Conservation (phyloP, 2,329 filamentous ascomycete genomes). For the Akanthomyces uredinophilus region DNA sequence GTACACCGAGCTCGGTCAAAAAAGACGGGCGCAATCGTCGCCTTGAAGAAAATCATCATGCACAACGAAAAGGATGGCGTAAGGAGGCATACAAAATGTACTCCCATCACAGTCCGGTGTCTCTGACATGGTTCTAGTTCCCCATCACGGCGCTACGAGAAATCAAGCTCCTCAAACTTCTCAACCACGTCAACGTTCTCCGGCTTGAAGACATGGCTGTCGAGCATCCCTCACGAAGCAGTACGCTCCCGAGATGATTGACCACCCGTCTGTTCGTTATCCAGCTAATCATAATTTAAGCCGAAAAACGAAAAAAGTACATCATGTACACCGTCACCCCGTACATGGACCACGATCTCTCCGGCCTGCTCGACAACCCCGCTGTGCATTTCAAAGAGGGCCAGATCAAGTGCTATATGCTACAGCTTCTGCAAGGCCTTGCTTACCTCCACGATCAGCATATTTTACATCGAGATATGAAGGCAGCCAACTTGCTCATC, state of each 20-base stretch:
- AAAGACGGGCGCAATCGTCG: conserved; percentile 69
- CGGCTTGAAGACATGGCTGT: conserved; percentile 94
- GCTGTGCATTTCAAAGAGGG: conserved; percentile 79
- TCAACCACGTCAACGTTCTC: conserved; percentile 87
- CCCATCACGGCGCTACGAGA: conserved; percentile 97
- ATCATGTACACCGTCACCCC: conserved; percentile 99
- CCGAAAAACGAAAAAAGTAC: conserved; percentile 72
- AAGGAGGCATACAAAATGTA: conserved; percentile 28
- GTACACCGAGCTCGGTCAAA: conserved; percentile 84
- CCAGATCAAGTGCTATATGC: conserved; percentile 97
- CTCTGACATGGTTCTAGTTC: conserved; percentile 50
- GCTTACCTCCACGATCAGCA: conserved; percentile 83
- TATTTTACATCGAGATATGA: conserved; percentile 97
- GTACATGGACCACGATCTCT: conserved; percentile 99
- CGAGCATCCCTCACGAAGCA: conserved; percentile 62
- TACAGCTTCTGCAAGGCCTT: conserved; percentile 85
- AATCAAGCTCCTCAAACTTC: conserved; percentile 92
- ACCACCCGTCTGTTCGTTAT: neutral
- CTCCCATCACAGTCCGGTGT: conserved; percentile 14
- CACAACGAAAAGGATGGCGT: conserved; percentile 98
- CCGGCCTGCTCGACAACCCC: conserved; percentile 91
- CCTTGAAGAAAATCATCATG: conserved; percentile 98
- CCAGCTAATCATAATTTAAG: conserved; percentile 31
- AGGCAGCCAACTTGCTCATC: conserved; percentile 94
- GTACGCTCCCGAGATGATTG: conserved; percentile 32